Percentiles rank a stretch among this genome's conserved stretches.
Conservation (phyloP, 1,284 basidiomycete genomes). For the Austroboletus novae-zelandiae region DNA sequence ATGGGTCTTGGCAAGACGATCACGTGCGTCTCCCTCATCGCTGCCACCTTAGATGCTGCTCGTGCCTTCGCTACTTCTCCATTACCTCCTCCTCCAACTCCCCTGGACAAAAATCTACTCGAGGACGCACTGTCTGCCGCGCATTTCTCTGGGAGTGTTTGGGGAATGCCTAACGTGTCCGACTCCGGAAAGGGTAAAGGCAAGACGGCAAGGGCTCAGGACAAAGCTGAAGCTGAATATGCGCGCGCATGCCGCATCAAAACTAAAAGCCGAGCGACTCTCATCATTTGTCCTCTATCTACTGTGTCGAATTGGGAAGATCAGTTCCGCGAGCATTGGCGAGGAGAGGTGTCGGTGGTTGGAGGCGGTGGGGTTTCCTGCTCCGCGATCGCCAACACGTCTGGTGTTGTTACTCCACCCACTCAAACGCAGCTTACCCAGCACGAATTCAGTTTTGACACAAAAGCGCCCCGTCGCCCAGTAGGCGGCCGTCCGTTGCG, state of each 20-base stretch:
- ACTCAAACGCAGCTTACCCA: constrained; percentile 31
- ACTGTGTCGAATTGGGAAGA: constrained; percentile 99
- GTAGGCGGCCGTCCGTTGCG: constrained; percentile 59
- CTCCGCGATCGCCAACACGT: constrained; percentile 29
- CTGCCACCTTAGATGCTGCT: constrained; percentile 77
- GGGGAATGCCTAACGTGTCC: constrained; percentile 70
- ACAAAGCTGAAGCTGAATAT: constrained; percentile 68
- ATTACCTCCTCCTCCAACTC: constrained; percentile 42
- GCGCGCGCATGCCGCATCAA: constrained; percentile 72
- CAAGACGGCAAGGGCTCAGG: constrained; percentile 60
- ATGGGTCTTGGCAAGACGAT: constrained; percentile 99
- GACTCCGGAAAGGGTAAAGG: constrained; percentile 56
- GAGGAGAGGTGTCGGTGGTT: constrained; percentile 75
- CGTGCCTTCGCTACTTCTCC: constrained; percentile 63
- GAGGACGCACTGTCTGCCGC: constrained; percentile 48
- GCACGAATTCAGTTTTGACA: constrained; percentile 36
- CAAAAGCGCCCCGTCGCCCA: constrained; percentile 35
- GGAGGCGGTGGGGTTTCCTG: constrained; percentile 59
- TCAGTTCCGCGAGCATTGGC: constrained; percentile 96
- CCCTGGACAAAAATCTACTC: constrained; percentile 37
- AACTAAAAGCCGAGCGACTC: constrained; percentile 80
- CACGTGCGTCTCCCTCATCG: constrained; percentile 89
- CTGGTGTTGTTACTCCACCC: constrained; percentile 20
- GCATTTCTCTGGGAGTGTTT: constrained; percentile 76
- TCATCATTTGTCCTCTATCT: constrained; percentile 96